These are phyloP conservation scores for Neopestalotiopsis clavispora DNA, from an alignment of 2,329 filamentous ascomycete genomes.

Conservation along the genomic window DNA sequence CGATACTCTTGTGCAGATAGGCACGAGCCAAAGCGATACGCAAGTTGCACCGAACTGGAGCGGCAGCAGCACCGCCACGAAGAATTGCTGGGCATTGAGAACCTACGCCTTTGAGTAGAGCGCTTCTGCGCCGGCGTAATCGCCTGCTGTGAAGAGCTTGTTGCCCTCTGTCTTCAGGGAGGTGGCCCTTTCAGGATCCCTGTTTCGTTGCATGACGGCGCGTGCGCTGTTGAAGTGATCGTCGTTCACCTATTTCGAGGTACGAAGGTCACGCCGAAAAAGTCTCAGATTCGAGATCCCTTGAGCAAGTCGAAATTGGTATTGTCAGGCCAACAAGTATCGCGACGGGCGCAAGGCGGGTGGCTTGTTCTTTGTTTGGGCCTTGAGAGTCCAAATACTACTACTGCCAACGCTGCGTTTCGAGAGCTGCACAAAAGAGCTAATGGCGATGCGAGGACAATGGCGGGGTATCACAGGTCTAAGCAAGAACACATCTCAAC, in stretches of 20 bases:
- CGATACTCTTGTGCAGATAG: neutral
- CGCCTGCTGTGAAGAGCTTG: conserved; percentile 55
- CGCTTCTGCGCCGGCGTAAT: conserved; percentile 55
- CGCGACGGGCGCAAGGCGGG: neutral
- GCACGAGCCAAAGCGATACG: too few species aligned
- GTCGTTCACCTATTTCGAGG: neutral
- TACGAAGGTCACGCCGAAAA: neutral
- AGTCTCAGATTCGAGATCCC: neutral
- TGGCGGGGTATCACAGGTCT: neutral
- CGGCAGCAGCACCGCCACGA: neutral
- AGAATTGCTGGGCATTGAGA: neutral
- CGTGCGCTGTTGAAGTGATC: neutral
- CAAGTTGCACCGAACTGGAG: too few species aligned
- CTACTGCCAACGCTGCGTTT: neutral
- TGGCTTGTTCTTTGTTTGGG: neutral
- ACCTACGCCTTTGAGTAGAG: conserved; percentile 67
- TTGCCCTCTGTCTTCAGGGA: conserved; percentile 40
- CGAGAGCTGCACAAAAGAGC: neutral
- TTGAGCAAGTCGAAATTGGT: neutral
- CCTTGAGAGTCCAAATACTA: too few species aligned
- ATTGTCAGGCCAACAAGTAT: neutral
- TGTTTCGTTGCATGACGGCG: conserved; percentile 2
- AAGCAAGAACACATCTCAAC: neutral
- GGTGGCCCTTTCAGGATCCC: conserved; percentile 16
- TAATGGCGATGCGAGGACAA: neutral